Conservation (phyloP, 1,139 yeast genomes). For the Pneumocystis murina region DNA sequence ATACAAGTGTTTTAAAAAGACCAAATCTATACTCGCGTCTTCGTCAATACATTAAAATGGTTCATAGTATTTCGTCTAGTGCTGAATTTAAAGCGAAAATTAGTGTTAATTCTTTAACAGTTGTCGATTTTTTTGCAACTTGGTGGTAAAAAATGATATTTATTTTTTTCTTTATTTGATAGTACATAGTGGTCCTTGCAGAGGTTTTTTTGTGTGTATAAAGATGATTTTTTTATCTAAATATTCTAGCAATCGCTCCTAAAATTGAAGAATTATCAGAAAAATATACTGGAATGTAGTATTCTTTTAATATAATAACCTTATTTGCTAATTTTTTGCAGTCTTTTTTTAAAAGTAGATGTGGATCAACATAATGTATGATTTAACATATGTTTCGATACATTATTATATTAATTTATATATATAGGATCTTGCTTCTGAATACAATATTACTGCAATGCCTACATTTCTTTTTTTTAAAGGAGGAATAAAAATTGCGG, state of each 20-base stretch:
- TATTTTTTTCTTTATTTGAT: slow-evolving; percentile 13
- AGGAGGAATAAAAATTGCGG: slow-evolving; percentile 54
- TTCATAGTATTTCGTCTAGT: background rate
- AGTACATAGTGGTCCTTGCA: background rate
- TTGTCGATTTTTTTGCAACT: slow-evolving; percentile 83
- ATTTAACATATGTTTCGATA: background rate
- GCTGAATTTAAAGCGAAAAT: slow-evolving; percentile 52
- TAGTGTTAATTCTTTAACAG: slow-evolving; percentile 41
- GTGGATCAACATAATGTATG: slow-evolving; percentile 41
- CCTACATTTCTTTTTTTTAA: slow-evolving; percentile 76
- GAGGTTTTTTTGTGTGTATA: background rate
- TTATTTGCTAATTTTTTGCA: background rate
- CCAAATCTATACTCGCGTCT: background rate
- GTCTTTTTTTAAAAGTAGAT: slow-evolving; percentile 61
- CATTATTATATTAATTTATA: background rate
- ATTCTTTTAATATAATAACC: background rate
- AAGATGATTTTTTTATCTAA: background rate
- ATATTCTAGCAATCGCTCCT: slow-evolving; percentile 60
- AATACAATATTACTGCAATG: slow-evolving; percentile 68
- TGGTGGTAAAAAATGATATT: slow-evolving; percentile 94
- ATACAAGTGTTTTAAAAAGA: background rate
- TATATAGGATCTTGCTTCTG: slow-evolving; percentile 53
- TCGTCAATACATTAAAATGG: background rate
- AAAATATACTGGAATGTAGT: slow-evolving; percentile 39
- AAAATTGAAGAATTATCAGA: slow-evolving; percentile 60